Percentiles rank a stretch among this genome's conserved stretches.
These are phyloP conservation scores for Jacaranda copaia DNA, from an alignment of 257 asterid species.

Conservation along the genomic window DNA sequence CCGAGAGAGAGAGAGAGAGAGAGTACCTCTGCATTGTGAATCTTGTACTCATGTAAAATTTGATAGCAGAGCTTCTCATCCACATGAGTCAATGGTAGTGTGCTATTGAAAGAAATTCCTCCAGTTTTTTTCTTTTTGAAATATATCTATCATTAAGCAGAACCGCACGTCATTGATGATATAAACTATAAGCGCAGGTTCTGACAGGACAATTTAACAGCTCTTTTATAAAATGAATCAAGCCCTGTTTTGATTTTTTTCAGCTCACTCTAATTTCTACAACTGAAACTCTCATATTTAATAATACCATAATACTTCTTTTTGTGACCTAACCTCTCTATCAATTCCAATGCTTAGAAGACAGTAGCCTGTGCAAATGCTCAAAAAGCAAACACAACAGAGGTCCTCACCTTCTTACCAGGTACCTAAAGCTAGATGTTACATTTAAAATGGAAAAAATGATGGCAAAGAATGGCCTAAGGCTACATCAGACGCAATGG, in stretches of 20 bases:
- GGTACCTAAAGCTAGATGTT: not conserved
- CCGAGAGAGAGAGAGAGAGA: constrained; percentile 32
- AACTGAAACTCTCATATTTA: constrained; percentile 22
- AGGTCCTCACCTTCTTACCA: constrained; percentile 14
- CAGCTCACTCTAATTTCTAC: constrained; percentile 19
- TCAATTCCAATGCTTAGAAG: constrained; percentile 25
- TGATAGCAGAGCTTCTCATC: constrained; percentile 99
- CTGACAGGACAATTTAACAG: constrained; percentile 16
- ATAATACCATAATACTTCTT: not conserved
- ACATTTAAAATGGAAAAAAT: not conserved
- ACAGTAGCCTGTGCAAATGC: constrained; percentile 11
- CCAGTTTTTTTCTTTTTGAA: constrained; percentile 97
- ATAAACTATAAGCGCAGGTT: constrained; percentile 26
- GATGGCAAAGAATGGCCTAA: not conserved
- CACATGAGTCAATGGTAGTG: constrained; percentile 77
- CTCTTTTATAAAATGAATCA: constrained; percentile 1
- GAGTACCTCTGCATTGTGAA: constrained; percentile 98
- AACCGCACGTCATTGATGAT: constrained; percentile 27
- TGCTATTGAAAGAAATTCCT: constrained; percentile 98
- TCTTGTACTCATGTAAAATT: constrained; percentile 95
- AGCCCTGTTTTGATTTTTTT: not conserved
- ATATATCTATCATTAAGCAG: constrained; percentile 77
- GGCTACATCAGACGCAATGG: not conserved
- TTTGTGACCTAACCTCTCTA: not conserved
- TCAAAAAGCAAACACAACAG: constrained; percentile 10